A percentile compares a stretch with the other conserved stretches of the same genome.
Evolutionary conservation across 2,329 filamentous ascomycete species (phyloP).

Genomic region (Penicillium sp.): DNA sequence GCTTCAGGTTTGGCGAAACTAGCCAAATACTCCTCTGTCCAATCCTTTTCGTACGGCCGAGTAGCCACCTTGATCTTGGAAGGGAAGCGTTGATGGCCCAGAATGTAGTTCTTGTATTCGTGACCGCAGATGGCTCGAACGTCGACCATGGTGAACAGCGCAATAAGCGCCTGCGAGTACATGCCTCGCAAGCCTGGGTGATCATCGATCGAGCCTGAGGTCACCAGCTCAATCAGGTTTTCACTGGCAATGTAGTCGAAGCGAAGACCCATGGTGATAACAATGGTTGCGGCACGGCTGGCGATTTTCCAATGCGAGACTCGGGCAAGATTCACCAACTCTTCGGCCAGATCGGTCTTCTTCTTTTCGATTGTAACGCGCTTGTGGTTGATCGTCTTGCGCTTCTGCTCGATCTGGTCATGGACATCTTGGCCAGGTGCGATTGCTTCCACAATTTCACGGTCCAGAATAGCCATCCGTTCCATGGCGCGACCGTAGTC

Average conservation of each 20-base stretch:
- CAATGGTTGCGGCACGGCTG: constrained; percentile 80
- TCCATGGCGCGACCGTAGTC: constrained; percentile 90
- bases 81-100: constrained; percentile 71
- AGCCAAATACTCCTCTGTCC: constrained; percentile 73
- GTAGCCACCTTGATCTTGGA: constrained; percentile 73
- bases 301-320: constrained; percentile 96
- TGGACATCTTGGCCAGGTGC: constrained; percentile 63
- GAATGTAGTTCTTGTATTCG: constrained; percentile 78
- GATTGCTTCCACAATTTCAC: constrained; percentile 65
- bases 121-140: constrained; percentile 81
- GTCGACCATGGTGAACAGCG: constrained; percentile 78
- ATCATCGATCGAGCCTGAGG: constrained; percentile 77
- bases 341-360: constrained; percentile 73
- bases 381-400: constrained; percentile 69
- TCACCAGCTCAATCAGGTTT: constrained; percentile 76
- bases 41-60: constrained; percentile 66
- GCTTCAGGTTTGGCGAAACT: constrained; percentile 72
- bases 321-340: constrained; percentile 71
- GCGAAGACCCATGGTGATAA: constrained; percentile 83
- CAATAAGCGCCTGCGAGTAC: constrained; percentile 74
- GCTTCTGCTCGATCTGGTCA: constrained; percentile 54
- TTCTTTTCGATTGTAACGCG: constrained; percentile 73
- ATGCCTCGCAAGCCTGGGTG: constrained; percentile 80
- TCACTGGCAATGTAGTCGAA: constrained; percentile 81
- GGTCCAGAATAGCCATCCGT: constrained; percentile 75